Evolutionary conservation across 1,139 yeast genomes (phyloP).

Genomic region (Chernovozyma aurita): DNA sequence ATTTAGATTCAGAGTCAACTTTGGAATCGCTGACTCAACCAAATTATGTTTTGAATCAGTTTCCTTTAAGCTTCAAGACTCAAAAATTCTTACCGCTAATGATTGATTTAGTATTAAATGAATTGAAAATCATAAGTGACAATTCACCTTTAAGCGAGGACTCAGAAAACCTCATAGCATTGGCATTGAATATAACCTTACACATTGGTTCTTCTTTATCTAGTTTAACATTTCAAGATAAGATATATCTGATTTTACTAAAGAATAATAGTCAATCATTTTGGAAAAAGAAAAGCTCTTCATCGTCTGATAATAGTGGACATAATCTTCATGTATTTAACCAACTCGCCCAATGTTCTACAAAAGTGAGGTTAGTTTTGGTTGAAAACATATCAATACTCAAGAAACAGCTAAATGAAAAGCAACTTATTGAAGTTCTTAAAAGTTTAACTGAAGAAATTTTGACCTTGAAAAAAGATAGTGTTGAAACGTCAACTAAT

Average conservation of each 20-base stretch:
- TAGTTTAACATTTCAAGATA: constrained; percentile 71
- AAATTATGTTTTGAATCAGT: constrained; percentile 51
- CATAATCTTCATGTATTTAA: constrained; percentile 20
- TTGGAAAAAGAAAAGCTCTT: constrained; percentile 27
- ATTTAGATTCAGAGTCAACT: constrained; percentile 10
- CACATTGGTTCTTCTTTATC: constrained; percentile 67
- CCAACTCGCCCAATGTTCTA: constrained; percentile 35
- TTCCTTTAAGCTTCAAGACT: constrained; percentile 66
- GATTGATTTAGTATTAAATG: constrained; percentile 38
- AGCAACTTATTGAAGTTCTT: constrained; percentile 32
- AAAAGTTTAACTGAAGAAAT: constrained; percentile 26
- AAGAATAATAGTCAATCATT: constrained; percentile 24
- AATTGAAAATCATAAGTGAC: constrained; percentile 20
- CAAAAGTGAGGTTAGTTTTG: constrained; percentile 35
- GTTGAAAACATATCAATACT: constrained; percentile 55
- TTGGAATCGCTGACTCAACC: too few relatives aligned
- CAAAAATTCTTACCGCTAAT: constrained; percentile 75
- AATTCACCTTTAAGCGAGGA: constrained; percentile 11
- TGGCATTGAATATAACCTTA: constrained; percentile 54
- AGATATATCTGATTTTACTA: constrained; percentile 42
- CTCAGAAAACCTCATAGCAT: constrained; percentile 41
- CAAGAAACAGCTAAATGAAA: constrained; percentile 48
- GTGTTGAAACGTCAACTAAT: neutral
- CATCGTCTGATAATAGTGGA: neutral
- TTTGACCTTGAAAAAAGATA: constrained; percentile 18